phyloP scores from a whole-genome alignment of 495 filamentous ascomycete species.

The Aspergillus incahuasiensis region DNA sequence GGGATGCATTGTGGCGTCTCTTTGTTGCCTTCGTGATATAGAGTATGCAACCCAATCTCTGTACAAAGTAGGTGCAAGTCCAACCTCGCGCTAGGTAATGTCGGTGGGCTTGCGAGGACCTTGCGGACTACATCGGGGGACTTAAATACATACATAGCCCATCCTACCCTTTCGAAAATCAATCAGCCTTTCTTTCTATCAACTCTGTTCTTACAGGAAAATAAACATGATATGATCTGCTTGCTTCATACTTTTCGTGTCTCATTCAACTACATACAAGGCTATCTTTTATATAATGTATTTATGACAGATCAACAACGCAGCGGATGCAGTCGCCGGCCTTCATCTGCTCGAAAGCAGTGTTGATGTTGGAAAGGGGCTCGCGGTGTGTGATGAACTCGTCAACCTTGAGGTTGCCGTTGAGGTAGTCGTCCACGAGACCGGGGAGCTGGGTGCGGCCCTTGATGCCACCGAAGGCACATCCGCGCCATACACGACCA shows the following conservation, averaged over 20 bases:
- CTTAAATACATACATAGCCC: too few relatives aligned
- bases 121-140: too few relatives aligned
- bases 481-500: conserved; percentile 95
- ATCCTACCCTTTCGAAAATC: too few relatives aligned
- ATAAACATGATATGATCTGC: too few relatives aligned
- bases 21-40: too few relatives aligned
- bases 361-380: conserved; percentile 73
- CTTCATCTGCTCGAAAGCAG: conserved; percentile 91
- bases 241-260: conserved; percentile 8
- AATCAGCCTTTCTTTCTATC: too few relatives aligned
- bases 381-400: conserved; percentile 99
- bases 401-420: conserved; percentile 90
- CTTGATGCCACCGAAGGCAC: conserved; percentile 97
- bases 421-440: conserved; percentile 86
- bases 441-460: conserved; percentile 86
- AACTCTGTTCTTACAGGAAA: too few relatives aligned
- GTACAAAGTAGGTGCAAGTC: too few relatives aligned
- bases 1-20: too few relatives aligned
- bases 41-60: too few relatives aligned
- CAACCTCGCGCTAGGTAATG: too few relatives aligned
- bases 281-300: conserved; percentile 1
- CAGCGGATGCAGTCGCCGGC: conserved; percentile 91
- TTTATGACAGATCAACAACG: conserved; percentile 47
- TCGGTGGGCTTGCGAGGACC: too few relatives aligned
- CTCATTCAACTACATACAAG: conserved; percentile 8